phyloP scores from a whole-genome alignment of 768 basidiomycete species.

The Suillus subalutaceus region DNA sequence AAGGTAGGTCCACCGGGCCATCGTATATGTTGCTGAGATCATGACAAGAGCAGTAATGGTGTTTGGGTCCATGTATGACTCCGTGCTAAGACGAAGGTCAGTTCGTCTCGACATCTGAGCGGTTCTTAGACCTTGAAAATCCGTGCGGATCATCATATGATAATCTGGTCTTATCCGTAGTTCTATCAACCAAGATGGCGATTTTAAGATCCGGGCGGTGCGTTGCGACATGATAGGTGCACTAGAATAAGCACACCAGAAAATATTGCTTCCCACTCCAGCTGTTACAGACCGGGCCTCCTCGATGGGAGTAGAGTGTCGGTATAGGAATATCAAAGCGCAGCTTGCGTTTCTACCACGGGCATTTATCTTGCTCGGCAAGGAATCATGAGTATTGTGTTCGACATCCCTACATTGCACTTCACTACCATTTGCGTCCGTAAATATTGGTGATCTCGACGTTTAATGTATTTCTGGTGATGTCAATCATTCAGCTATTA shows the following conservation, averaged over 20 bases:
- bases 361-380: background rate
- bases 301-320: slow-evolving; percentile 72
- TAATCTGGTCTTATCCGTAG: slow-evolving; percentile 80
- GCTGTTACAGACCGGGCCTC: slow-evolving; percentile 68
- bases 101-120: slow-evolving; percentile 58
- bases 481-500: background rate
- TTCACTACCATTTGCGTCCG: background rate
- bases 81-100: slow-evolving; percentile 61
- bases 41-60: slow-evolving; percentile 83
- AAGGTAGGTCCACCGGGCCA: slow-evolving; percentile 42
- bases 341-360: background rate
- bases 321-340: slow-evolving; percentile 43
- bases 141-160: slow-evolving; percentile 43
- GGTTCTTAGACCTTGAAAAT: slow-evolving; percentile 45
- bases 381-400: background rate
- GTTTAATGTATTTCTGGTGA: background rate
- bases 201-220: slow-evolving; percentile 67
- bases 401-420: background rate
- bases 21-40: slow-evolving; percentile 62
- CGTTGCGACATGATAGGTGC: slow-evolving; percentile 73
- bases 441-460: background rate
- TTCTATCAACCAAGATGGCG: slow-evolving; percentile 76
- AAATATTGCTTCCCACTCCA: slow-evolving; percentile 74
- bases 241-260: slow-evolving; percentile 67
- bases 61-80: slow-evolving; percentile 79